Evolutionary conservation across 106 monocot genomes (phyloP), one percentile per base, ranked within the genome.

Genomic region (Platanthera guangdongensis): DNA sequence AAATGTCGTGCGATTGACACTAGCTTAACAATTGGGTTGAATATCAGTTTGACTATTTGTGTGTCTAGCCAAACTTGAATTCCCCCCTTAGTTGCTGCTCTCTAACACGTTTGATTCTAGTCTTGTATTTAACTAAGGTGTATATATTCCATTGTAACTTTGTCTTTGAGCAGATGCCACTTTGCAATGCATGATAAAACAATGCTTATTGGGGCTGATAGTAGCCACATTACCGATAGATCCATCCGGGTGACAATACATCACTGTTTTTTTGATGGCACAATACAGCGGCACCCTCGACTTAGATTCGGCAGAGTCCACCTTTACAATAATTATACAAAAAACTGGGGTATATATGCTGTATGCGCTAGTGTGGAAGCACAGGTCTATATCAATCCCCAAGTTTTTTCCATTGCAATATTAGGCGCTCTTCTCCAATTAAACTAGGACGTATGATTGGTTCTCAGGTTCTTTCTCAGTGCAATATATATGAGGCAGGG

Each of bases 341-440:
- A 87, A 81, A 85, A 88, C 50, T 97, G 97, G 97, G 93, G 91
- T 47, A 91, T 97, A 78, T 97, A 97, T 85, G 97, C 97, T 76
- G 93, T 94, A 57, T 91, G 86, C 84, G 97, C 91, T 4, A 88
- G 97, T 79, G 89, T 93, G 2, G 97, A 97, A 82, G 85, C 93
- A 28, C 89, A 94, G 93, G 90, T 93, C 12, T 39, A 47, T 59
- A 1, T 77, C 6, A 25, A 47, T 46, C 51, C 16, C 50, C 8
- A 50, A 53, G 21, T 70, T 74, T 54, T 57, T 19, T 54, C 78
- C 47, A 53, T 0, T 75, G 0, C 22, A 69, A 74, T 21, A 48
- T 65, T 8, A 81, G 18, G 13, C 15, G 12, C 13, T 4, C 14
- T 45, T 68, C 7, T 45, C 14, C 9, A 45, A 32, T 65, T 65